Evolutionary conservation across 805 yeast genomes (phyloP).

Genomic region (Metschnikowia amazonensis): DNA sequence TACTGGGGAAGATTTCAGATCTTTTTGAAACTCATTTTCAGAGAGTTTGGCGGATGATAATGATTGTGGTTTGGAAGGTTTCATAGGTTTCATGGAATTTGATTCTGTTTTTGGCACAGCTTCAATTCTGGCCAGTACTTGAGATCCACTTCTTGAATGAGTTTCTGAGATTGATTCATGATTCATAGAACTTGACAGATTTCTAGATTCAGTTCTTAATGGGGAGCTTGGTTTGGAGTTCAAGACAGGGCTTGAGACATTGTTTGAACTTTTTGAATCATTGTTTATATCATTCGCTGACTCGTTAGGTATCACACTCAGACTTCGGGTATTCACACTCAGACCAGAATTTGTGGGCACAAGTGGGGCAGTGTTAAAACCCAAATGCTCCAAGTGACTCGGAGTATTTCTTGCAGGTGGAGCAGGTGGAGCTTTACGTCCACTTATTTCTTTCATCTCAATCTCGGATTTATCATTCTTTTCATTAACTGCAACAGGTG

Average conservation of each 20-base stretch:
- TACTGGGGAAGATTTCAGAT: background rate
- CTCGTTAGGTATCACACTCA: no score
- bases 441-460: no score
- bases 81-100: constrained; percentile 18
- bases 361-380: constrained; percentile 37
- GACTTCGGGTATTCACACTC: background rate
- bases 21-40: constrained; percentile 2
- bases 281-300: no score
- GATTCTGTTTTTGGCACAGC: constrained; percentile 7
- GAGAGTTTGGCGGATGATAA: constrained; percentile 13
- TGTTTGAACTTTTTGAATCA: no score
- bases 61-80: constrained; percentile 17
- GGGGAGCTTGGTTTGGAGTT: background rate
- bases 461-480: background rate
- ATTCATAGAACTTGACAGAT: background rate
- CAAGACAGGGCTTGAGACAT: background rate
- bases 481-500: background rate
- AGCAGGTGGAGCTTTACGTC: constrained; percentile 5
- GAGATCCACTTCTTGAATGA: no score
- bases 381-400: constrained; percentile 19
- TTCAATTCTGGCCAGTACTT: no score
- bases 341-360: constrained; percentile 31
- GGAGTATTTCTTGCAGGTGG: constrained; percentile 10
- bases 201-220: background rate
- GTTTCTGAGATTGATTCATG: no score